These are phyloP conservation scores for Phytophthora macrochlamydospora DNA, from an alignment of 352 stramenopile species.

Conservation along the genomic window DNA sequence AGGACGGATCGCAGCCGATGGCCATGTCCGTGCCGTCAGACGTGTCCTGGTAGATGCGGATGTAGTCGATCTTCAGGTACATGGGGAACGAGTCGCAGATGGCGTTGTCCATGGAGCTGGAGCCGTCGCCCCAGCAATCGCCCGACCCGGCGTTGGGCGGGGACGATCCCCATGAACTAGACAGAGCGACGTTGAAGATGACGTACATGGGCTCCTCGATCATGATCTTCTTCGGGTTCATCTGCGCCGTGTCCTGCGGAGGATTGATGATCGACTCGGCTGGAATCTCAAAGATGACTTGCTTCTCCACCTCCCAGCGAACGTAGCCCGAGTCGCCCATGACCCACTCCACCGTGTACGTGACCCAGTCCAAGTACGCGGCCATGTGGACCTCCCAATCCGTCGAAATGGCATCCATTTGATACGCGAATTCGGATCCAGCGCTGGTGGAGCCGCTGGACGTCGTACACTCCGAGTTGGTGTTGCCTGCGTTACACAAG, in stretches of 20 bases:
- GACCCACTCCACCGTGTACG: slow-evolving; percentile 51
- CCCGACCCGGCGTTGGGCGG: slow-evolving; percentile 28
- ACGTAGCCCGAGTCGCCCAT: slow-evolving; percentile 51
- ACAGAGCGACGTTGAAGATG: slow-evolving; percentile 70
- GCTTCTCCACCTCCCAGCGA: slow-evolving; percentile 21
- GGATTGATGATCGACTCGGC: slow-evolving; percentile 8
- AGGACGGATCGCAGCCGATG: slow-evolving; percentile 10
- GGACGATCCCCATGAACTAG: slow-evolving; percentile 48
- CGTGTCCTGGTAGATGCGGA: slow-evolving; percentile 15
- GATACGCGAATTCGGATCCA: slow-evolving; percentile 35
- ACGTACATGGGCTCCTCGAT: slow-evolving; percentile 88
- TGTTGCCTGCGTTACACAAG: slow-evolving; percentile 39
- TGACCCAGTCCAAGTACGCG: slow-evolving; percentile 72
- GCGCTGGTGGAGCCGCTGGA: slow-evolving; percentile 19
- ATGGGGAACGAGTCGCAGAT: slow-evolving; percentile 34
- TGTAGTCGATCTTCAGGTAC: slow-evolving; percentile 24
- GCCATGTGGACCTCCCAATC: slow-evolving; percentile 72
- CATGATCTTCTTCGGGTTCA: slow-evolving; percentile 88
- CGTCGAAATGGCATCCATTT: slow-evolving; percentile 89
- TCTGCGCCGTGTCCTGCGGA: slow-evolving; percentile 24
- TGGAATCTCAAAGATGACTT: slow-evolving; percentile 22
- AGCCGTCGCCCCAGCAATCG: slow-evolving; percentile 25
- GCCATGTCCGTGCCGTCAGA: slow-evolving; percentile 8
- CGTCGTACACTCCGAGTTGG: slow-evolving; percentile 13
- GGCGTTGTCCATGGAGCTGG: slow-evolving; percentile 8